These are phyloP conservation scores for Oenanthe javanica DNA, from an alignment of 140 eudicot species.

Conservation along the genomic window DNA sequence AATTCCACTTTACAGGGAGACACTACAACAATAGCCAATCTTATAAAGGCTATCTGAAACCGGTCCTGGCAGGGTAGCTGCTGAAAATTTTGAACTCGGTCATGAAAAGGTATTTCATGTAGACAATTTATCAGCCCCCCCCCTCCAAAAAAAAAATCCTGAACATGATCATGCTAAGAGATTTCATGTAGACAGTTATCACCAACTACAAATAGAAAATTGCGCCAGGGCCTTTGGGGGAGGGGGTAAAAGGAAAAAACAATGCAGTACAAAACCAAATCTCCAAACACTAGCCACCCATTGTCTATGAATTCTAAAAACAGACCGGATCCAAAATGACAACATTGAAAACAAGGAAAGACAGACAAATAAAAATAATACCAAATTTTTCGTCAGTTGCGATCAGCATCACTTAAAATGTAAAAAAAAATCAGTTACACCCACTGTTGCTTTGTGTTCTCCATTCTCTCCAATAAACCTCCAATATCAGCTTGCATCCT, in stretches of 20 bases:
- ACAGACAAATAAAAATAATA: background rate
- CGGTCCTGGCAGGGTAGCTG: background rate
- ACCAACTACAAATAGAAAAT: background rate
- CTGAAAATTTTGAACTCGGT: background rate
- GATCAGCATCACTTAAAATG: background rate
- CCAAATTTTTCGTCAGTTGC: background rate
- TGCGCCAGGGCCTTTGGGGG: background rate
- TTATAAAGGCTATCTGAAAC: too few species aligned
- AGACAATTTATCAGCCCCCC: background rate
- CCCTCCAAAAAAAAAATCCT: background rate
- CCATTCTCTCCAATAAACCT: constrained; percentile 6
- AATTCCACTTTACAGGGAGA: too few species aligned
- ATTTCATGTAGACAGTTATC: background rate
- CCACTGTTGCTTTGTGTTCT: constrained; percentile 8
- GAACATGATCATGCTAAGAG: background rate
- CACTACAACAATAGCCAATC: too few species aligned
- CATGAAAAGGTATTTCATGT: background rate
- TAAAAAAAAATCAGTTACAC: background rate
- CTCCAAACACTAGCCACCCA: background rate
- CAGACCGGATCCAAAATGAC: background rate
- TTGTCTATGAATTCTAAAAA: background rate
- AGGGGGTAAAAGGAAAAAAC: background rate
- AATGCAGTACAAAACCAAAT: background rate
- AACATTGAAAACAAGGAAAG: background rate
- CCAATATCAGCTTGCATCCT: constrained; percentile 6